Evolutionary conservation across 306 rosid genomes (phyloP).

Genomic region (Ceratonia siliqua): DNA sequence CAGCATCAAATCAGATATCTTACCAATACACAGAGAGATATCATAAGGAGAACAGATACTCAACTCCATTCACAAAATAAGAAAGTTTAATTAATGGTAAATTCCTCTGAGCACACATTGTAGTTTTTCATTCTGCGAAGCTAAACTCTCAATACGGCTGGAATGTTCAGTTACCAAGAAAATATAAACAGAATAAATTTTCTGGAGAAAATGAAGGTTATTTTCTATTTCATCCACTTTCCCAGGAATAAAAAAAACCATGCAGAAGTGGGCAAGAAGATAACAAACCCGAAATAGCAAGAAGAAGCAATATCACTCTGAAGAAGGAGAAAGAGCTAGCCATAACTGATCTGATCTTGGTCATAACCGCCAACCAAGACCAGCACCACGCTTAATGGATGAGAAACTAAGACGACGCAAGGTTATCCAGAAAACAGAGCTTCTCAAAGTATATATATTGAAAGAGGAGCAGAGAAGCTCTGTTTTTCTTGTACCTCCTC

Average conservation of each 20-base stretch:
- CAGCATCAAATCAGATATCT: too few relatives aligned
- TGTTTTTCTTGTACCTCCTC: too few relatives aligned
- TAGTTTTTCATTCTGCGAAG: not conserved
- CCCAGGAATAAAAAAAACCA: constrained; percentile 21
- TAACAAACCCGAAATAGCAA: constrained; percentile 52
- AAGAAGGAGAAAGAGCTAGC: constrained; percentile 39
- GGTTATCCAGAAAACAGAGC: not conserved
- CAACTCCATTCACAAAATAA: too few relatives aligned
- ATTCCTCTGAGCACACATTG: constrained; percentile 3
- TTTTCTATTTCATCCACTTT: not conserved
- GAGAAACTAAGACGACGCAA: constrained; percentile 24
- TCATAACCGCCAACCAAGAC: too few relatives aligned
- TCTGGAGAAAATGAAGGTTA: too few relatives aligned
- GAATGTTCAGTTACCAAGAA: constrained; percentile 20
- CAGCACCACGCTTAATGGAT: constrained; percentile 3
- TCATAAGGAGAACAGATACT: too few relatives aligned
- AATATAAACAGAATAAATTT: too few relatives aligned
- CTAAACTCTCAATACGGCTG: too few relatives aligned
- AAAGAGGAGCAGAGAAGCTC: constrained; percentile 25
- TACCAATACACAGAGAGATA: too few relatives aligned
- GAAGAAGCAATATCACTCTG: constrained; percentile 46
- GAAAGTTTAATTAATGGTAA: too few relatives aligned
- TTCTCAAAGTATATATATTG: not conserved
- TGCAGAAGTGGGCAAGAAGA: constrained; percentile 8
- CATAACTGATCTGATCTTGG: constrained; percentile 45